Conservation (phyloP, 208 protist species). For the Trypanosoma boissoni region DNA sequence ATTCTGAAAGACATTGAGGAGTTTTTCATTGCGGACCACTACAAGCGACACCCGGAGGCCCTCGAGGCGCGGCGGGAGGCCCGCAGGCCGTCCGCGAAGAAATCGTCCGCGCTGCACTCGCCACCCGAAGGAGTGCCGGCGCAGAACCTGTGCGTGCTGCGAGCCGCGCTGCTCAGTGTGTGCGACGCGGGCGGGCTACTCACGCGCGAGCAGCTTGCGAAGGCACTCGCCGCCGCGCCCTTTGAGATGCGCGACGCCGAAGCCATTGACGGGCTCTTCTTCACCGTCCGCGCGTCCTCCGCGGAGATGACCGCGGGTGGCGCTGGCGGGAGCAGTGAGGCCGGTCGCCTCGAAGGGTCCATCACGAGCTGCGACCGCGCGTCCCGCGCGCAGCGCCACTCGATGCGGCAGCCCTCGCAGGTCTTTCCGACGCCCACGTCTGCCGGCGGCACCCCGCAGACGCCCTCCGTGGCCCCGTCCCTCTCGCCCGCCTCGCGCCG, state of each 20-base stretch:
- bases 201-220: slow-evolving; percentile 34
- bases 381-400: not conserved
- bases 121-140: slow-evolving; percentile 36
- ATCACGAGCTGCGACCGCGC: not conserved
- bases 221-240: slow-evolving; percentile 31
- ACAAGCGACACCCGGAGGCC: slow-evolving; percentile 43
- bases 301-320: slow-evolving; percentile 27
- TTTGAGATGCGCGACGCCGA: slow-evolving; percentile 51
- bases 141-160: slow-evolving; percentile 41
- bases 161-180: slow-evolving; percentile 30
- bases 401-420: not conserved
- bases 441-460: not conserved
- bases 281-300: slow-evolving; percentile 23
- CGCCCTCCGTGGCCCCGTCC: not conserved
- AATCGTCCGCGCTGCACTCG: slow-evolving; percentile 12
- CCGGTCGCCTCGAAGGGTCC: slow-evolving; percentile 5
- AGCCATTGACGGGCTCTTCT: slow-evolving; percentile 27
- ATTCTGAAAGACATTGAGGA: slow-evolving; percentile 47
- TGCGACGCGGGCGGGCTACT: slow-evolving; percentile 47
- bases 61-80: slow-evolving; percentile 21
- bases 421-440: not conserved
- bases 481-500: slow-evolving; percentile 1
- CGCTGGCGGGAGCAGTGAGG: slow-evolving; percentile 1
- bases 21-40: slow-evolving; percentile 53
- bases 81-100: slow-evolving; percentile 15